Percentiles rank a stretch among this genome's conserved stretches.
These are phyloP conservation scores for Acanthamoeba divionensis DNA, from an alignment of 208 protist genomes.

Conservation along the genomic window DNA sequence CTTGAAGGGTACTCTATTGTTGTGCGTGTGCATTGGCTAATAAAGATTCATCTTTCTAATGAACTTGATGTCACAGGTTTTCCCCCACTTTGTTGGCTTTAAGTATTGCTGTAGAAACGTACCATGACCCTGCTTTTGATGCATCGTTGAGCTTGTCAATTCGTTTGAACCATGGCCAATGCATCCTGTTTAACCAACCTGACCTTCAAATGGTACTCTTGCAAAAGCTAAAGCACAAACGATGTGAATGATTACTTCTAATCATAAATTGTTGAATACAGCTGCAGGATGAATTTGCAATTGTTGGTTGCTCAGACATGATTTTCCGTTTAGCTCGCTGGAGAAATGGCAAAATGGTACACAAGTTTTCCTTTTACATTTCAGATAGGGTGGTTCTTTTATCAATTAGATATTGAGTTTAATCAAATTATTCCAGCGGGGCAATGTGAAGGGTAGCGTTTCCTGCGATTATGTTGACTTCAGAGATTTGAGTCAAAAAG, in stretches of 20 bases:
- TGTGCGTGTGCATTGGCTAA: background rate
- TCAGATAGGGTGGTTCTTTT: too few species aligned
- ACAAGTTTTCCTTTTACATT: too few species aligned
- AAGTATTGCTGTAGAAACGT: background rate
- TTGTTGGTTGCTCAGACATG: too few species aligned
- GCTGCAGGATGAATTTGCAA: too few species aligned
- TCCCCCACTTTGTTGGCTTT: slow-evolving; percentile 1
- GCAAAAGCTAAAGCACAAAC: too few species aligned
- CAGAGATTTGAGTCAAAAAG: background rate
- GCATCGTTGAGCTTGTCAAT: background rate
- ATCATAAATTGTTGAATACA: too few species aligned
- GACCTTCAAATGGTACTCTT: too few species aligned
- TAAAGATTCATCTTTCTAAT: background rate
- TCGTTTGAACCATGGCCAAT: too few species aligned
- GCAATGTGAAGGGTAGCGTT: background rate
- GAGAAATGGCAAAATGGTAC: background rate
- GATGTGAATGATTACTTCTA: too few species aligned
- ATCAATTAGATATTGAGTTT: too few species aligned
- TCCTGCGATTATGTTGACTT: background rate
- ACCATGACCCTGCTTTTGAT: background rate
- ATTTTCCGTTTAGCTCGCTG: background rate
- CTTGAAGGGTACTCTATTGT: background rate
- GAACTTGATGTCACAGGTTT: background rate
- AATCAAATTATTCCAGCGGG: background rate
- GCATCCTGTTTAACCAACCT: too few species aligned